Evolutionary conservation across 352 stramenopile genomes (phyloP).

Genomic region (Salisapilia sapeloensis): DNA sequence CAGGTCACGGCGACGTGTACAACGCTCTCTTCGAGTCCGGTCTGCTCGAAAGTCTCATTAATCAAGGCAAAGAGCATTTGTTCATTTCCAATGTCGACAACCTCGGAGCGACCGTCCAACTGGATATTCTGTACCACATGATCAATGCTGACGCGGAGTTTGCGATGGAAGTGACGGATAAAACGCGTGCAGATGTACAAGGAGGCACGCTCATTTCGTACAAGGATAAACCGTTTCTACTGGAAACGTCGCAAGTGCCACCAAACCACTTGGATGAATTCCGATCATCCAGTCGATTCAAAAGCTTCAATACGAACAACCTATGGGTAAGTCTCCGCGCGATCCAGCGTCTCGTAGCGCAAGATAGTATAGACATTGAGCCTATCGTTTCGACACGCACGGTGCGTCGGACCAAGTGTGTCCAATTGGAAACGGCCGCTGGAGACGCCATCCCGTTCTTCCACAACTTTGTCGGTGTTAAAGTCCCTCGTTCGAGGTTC

Average conservation of each 20-base stretch:
- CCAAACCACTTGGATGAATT: slow-evolving; percentile 92
- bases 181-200: slow-evolving; percentile 83
- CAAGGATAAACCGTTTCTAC: slow-evolving; percentile 87
- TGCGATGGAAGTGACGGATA: slow-evolving; percentile 97
- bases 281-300: slow-evolving; percentile 88
- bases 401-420: slow-evolving; percentile 89
- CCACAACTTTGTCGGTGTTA: slow-evolving; percentile 91
- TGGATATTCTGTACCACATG: slow-evolving; percentile 98
- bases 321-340: slow-evolving; percentile 97
- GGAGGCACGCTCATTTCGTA: slow-evolving; percentile 85
- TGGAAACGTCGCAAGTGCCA: slow-evolving; percentile 95
- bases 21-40: slow-evolving; percentile 95
- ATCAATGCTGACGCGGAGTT: slow-evolving; percentile 94
- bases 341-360: slow-evolving; percentile 91
- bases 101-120: slow-evolving; percentile 93
- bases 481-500: slow-evolving; percentile 93
- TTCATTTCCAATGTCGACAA: slow-evolving; percentile 99
- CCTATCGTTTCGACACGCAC: slow-evolving; percentile 86
- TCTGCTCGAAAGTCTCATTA: slow-evolving; percentile 90
- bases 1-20: slow-evolving; percentile 98
- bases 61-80: slow-evolving; percentile 96
- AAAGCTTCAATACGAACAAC: slow-evolving; percentile 99
- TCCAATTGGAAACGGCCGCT: slow-evolving; percentile 93
- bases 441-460: slow-evolving; percentile 98
- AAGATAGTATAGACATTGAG: slow-evolving; percentile 97